phyloP scores from a whole-genome alignment of 495 filamentous ascomycete genomes.

The Xylaria intraflava region DNA sequence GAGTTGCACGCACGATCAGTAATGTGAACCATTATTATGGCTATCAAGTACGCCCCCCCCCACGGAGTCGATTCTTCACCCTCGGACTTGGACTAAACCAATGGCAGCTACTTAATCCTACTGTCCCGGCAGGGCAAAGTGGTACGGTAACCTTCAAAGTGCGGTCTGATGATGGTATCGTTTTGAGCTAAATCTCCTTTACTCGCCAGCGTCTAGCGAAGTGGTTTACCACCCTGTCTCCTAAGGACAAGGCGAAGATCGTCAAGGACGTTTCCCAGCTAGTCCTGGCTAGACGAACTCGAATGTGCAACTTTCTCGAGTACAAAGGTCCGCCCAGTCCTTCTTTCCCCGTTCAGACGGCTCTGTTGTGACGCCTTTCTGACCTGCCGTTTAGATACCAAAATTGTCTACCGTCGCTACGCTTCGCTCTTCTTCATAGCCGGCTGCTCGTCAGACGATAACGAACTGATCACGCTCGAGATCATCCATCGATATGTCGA shows the following conservation, averaged over 20 bases:
- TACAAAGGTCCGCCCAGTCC: constrained; percentile 84
- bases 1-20: constrained; percentile 16
- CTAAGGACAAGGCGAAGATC: constrained; percentile 98
- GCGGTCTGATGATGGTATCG: constrained; percentile 17
- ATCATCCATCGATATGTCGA: constrained; percentile 98
- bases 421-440: constrained; percentile 99
- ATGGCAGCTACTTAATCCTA: constrained; percentile 84
- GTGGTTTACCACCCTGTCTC: constrained; percentile 98
- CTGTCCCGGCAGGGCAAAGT: constrained; percentile 98
- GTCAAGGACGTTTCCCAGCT: constrained; percentile 99
- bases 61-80: not conserved
- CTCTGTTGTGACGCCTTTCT: constrained; percentile 4
- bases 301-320: constrained; percentile 99
- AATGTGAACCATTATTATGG: constrained; percentile 39
- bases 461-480: constrained; percentile 96
- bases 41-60: constrained; percentile 42
- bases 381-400: constrained; percentile 61
- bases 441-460: constrained; percentile 88
- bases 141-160: constrained; percentile 55
- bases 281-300: constrained; percentile 86
- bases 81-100: constrained; percentile 28
- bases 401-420: constrained; percentile 97
- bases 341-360: not conserved
- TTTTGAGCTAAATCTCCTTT: constrained; percentile 25
- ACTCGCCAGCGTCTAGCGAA: constrained; percentile 81